Percentiles rank a stretch among this genome's conserved stretches.
phyloP scores from a whole-genome alignment of 2,329 filamentous ascomycete species.

The Colletotrichum spinosum region DNA sequence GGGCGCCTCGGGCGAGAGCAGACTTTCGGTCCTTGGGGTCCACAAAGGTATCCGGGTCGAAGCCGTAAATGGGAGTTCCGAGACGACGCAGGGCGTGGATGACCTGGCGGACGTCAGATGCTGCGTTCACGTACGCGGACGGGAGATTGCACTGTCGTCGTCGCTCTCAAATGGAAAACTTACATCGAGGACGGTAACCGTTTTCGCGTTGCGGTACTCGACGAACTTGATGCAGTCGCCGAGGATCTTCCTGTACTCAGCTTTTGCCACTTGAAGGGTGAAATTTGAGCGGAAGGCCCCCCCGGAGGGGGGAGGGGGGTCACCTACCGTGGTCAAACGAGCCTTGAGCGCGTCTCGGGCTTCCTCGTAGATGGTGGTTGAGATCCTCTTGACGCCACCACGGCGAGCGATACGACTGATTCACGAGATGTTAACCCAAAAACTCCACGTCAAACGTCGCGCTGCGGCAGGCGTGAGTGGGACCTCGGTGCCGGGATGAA shows the following conservation, averaged over 20 bases:
- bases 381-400: conserved; percentile 82
- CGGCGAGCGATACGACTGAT: conserved; percentile 76
- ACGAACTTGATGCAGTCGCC: conserved; percentile 60
- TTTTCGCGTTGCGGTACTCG: conserved; percentile 69
- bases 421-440: neutral
- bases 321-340: conserved; percentile 60
- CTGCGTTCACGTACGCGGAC: neutral
- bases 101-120: conserved; percentile 56
- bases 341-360: conserved; percentile 62
- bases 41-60: conserved; percentile 57
- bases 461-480: neutral
- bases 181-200: conserved; percentile 72
- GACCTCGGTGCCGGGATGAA: neutral
- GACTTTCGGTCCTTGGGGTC: conserved; percentile 39
- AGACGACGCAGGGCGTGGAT: conserved; percentile 60
- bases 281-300: neutral
- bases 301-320: no score
- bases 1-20: neutral
- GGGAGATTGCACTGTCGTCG: neutral
- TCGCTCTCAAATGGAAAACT: conserved; percentile 41
- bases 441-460: neutral
- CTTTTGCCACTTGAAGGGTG: neutral
- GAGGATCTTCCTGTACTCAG: conserved; percentile 58
- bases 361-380: conserved; percentile 72
- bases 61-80: conserved; percentile 68